Evolutionary conservation across 2,329 filamentous ascomycete species (phyloP).

Genomic region (Claviceps pazoutovae): DNA sequence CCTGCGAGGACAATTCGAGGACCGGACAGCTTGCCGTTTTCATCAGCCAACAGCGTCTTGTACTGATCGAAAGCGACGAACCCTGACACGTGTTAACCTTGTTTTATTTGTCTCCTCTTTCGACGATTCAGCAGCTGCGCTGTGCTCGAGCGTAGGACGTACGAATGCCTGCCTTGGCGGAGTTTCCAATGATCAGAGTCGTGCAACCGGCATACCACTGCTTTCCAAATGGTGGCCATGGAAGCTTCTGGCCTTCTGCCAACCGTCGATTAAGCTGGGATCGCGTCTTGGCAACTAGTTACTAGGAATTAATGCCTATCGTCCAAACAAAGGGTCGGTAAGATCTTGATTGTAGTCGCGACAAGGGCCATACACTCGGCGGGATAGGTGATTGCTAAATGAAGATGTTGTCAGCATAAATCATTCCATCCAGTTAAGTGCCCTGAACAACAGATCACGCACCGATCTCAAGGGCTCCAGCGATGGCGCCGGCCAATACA

Average conservation of each 20-base stretch:
- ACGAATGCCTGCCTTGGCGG: conserved; percentile 90
- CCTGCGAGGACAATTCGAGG: conserved; percentile 85
- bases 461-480: conserved; percentile 91
- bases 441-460: conserved; percentile 13
- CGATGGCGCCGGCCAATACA: conserved; percentile 83
- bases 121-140: background rate
- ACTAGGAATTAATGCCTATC: background rate
- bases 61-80: conserved; percentile 97
- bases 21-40: conserved; percentile 76
- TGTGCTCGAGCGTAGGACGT: conserved; percentile 22
- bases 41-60: conserved; percentile 69
- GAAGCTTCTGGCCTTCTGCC: conserved; percentile 70
- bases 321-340: background rate
- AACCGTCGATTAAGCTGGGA: conserved; percentile 83
- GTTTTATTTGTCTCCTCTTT: background rate
- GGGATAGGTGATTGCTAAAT: conserved; percentile 69
- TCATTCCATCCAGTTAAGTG: background rate
- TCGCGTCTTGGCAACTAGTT: conserved; percentile 76
- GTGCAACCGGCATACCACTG: conserved; percentile 99
- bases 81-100: conserved; percentile 13
- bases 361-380: conserved; percentile 55
- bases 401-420: background rate
- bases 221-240: conserved; percentile 82
- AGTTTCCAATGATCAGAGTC: conserved; percentile 92
- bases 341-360: background rate